Conservation (phyloP, 306 rosid species). For the Cucumis hystrix region DNA sequence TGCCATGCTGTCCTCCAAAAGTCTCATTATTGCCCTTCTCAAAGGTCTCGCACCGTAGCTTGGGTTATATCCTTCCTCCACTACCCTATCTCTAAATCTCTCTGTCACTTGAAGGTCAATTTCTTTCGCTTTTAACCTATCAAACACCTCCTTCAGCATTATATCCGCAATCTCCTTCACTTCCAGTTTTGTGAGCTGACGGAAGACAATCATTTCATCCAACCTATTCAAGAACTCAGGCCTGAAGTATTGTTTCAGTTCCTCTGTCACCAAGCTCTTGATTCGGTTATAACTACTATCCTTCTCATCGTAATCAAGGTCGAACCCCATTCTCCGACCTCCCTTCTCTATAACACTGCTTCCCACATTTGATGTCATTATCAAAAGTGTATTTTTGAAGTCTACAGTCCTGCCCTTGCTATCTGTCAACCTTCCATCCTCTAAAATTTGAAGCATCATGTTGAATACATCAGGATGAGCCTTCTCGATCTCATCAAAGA, state of each 20-base stretch:
- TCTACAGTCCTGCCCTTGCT: conserved; percentile 96
- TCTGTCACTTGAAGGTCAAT: conserved; percentile 90
- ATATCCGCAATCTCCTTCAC: conserved; percentile 92
- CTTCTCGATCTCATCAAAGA: conserved; percentile 93
- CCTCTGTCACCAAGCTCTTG: conserved; percentile 93
- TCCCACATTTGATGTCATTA: conserved; percentile 94
- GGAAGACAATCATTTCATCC: conserved; percentile 94
- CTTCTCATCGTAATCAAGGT: conserved; percentile 83
- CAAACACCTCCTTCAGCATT: conserved; percentile 91
- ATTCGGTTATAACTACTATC: conserved; percentile 79
- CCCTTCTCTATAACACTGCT: conserved; percentile 97
- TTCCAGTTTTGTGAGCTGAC: conserved; percentile 86
- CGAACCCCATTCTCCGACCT: conserved; percentile 78
- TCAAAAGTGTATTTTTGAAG: conserved; percentile 88
- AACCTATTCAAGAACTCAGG: conserved; percentile 87
- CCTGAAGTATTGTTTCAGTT: conserved; percentile 77
- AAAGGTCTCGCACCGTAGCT: conserved; percentile 97
- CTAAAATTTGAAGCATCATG: conserved; percentile 97
- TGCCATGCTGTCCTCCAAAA: conserved; percentile 96
- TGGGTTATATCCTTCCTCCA: conserved; percentile 88
- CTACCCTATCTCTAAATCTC: conserved; percentile 83
- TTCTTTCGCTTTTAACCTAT: conserved; percentile 59
- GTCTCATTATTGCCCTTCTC: conserved; percentile 93
- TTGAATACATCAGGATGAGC: conserved; percentile 95
- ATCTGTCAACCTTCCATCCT: conserved; percentile 91